phyloP scores from a whole-genome alignment of 306 rosid genomes.

The Mimosa pudica region DNA sequence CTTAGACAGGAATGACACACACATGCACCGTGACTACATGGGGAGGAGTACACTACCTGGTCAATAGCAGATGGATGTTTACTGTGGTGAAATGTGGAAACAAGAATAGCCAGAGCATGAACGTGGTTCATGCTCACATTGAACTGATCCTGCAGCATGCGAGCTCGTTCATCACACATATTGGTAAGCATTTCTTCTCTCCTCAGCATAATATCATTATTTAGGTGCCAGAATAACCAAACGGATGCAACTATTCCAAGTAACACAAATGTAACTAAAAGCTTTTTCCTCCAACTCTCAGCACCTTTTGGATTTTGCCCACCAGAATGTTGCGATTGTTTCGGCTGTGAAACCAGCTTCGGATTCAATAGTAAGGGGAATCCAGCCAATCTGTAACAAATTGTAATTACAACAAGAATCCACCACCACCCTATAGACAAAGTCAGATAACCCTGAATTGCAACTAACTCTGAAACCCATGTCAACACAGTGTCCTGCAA shows the following conservation, averaged over 20 bases:
- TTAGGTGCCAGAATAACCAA: slow-evolving; percentile 72
- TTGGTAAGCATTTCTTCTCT: slow-evolving; percentile 80
- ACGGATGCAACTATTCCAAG: slow-evolving; percentile 55
- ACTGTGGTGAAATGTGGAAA: slow-evolving; percentile 91
- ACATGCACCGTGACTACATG: neutral
- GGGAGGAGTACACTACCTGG: slow-evolving; percentile 56
- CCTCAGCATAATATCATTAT: slow-evolving; percentile 48
- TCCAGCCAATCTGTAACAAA: slow-evolving; percentile 50
- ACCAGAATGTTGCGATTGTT: slow-evolving; percentile 41
- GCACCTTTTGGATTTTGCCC: slow-evolving; percentile 55
- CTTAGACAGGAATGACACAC: neutral
- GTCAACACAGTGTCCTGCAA: slow-evolving; percentile 46
- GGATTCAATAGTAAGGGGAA: slow-evolving; percentile 46
- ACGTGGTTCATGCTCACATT: slow-evolving; percentile 96
- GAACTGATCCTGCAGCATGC: slow-evolving; percentile 97
- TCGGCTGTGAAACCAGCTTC: slow-evolving; percentile 46
- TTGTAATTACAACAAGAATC: slow-evolving; percentile 54
- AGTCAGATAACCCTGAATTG: slow-evolving; percentile 36
- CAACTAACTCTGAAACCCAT: slow-evolving; percentile 34
- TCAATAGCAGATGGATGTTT: slow-evolving; percentile 89
- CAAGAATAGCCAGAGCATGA: slow-evolving; percentile 91
- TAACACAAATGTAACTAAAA: slow-evolving; percentile 52
- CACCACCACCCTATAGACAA: slow-evolving; percentile 53
- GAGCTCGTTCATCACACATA: slow-evolving; percentile 98
- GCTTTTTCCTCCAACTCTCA: slow-evolving; percentile 76